Base-by-base conservation (phyloP, 2,329 filamentous ascomycete genomes). In the Venturia asperata region DNA sequence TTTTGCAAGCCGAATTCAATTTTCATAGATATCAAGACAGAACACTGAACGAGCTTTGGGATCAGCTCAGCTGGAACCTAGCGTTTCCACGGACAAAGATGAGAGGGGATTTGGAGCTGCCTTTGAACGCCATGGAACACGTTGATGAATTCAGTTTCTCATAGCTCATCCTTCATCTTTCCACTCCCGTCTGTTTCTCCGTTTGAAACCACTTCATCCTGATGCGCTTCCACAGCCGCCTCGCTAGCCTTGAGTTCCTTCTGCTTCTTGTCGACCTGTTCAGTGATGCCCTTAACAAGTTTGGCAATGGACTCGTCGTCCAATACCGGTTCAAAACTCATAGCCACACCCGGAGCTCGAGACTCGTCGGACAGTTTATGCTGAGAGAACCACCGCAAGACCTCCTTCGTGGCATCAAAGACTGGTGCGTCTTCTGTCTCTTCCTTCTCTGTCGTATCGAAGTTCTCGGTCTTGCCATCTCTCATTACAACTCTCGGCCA, bases 351-450 rank as follows among this genome's bases (percentile, higher is more conserved):
- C 10, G 62, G 62, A 13, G 47, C 24, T 24, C 62, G 62, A 52
- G 27, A 39, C 19, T 63, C 43, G 43, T 63, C 62, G 6, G 64
- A 56, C n/a, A 65, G 30, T 39, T 30, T 49, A 34, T 62, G 21
- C 27, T 49, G 34, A 24, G 27, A 30, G 58, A 65, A 65, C 37
- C 37, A 65, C 10, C 64, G 27, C 58, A 65, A 56, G 6, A 65
- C 55, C 58, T 45, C 64, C 17, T 45, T 52, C 2, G 64, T 65
- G 5, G 10, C 27, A 41, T 65, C 64, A 52, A 65, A 65, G n/a
- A 34, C 19, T 6, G 56, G 55, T 42, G 27, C 39, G 19, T 62
- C 56, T 42, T 15, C 58, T 10, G 42, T 52, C 13, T 43, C 58
- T 41, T 61, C 56, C 37, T 34, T 47, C 27, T 37, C 58, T 24